Base-by-base conservation (phyloP, 2,329 filamentous ascomycete species). In the Apiospora pterosperma region DNA sequence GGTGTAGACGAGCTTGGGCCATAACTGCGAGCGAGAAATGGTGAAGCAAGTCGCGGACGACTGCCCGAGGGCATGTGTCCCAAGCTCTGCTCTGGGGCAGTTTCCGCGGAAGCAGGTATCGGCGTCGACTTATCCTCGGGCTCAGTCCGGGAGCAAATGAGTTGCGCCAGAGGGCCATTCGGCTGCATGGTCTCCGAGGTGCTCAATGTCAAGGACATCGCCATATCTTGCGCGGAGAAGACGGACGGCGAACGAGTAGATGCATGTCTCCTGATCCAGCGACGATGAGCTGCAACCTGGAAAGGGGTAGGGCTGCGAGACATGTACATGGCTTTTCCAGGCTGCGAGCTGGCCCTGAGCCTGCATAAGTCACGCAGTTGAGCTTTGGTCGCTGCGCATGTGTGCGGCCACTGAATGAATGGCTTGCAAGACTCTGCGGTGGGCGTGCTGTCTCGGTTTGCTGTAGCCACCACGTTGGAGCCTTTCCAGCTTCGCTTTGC, bases 401-500 rank as follows among this genome's bases (percentile, higher is more conserved):
- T 88, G 73, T 90, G 88, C 31, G 88, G 87, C 88, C 88, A 90
- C 68, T 85, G 79, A 41, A 86, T 82, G 65, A 82, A 89, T 2
- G 82, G 78, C 58, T 79, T 79, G 4, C 78, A 69, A 25, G 73
- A 70, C 62, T 84, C 81, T 0, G 75, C 81, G 11, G 83, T 88
- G 6, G 86, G 86, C 1, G 86, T 89, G 59, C 77, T 80, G 71
- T 84, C 87, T 23, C 84, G 82, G 70, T 83, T 87, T 71, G 82
- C 82, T 23, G 72, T 65, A 44, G 61, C 67, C 62, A 69, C 75
- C 7, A 77, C 70, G 67, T 82, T 87, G 3, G 85, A 82, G 1
- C 87, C 88, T 72, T 87, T 90, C 88, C 88, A 91, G 70, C 85
- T 90, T 71, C 85, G 81, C 76, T 85, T 89, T 23, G 88, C 84